Evolutionary conservation across 176 grass and related monocot species (phyloP).

Genomic region (Eleusine coracana): DNA sequence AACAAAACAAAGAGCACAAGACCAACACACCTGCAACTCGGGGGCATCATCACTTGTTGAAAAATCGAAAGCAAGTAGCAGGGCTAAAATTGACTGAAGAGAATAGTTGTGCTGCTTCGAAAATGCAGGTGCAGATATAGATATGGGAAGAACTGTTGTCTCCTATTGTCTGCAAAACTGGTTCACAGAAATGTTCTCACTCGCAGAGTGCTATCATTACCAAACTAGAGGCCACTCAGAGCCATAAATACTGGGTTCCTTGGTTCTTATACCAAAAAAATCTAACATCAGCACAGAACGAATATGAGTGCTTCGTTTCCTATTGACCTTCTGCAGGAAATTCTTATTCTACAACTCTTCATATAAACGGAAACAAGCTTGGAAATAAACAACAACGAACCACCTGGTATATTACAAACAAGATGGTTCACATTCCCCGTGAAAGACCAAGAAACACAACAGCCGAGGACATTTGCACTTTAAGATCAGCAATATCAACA

Average conservation of each 20-base stretch:
- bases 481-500: conserved; percentile 88
- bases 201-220: too few species aligned
- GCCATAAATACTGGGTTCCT: background rate
- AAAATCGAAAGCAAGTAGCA: too few species aligned
- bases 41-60: too few species aligned
- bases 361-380: conserved; percentile 22
- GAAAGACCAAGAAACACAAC: conserved; percentile 81
- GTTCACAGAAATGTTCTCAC: too few species aligned
- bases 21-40: too few species aligned
- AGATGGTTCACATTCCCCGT: conserved; percentile 38
- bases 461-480: conserved; percentile 88
- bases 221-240: background rate
- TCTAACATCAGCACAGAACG: background rate
- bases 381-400: conserved; percentile 23
- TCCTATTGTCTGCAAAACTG: too few species aligned
- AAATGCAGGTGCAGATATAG: too few species aligned
- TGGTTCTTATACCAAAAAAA: background rate
- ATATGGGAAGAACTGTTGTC: too few species aligned
- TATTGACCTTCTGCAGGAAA: conserved; percentile 5
- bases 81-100: too few species aligned
- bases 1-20: too few species aligned
- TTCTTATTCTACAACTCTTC: conserved; percentile 37
- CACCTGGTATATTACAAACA: background rate
- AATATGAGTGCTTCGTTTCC: background rate
- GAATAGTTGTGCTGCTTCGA: too few species aligned